phyloP scores from a whole-genome alignment of 768 basidiomycete species.

The button mushroom (Agaricus bisporus) region DNA sequence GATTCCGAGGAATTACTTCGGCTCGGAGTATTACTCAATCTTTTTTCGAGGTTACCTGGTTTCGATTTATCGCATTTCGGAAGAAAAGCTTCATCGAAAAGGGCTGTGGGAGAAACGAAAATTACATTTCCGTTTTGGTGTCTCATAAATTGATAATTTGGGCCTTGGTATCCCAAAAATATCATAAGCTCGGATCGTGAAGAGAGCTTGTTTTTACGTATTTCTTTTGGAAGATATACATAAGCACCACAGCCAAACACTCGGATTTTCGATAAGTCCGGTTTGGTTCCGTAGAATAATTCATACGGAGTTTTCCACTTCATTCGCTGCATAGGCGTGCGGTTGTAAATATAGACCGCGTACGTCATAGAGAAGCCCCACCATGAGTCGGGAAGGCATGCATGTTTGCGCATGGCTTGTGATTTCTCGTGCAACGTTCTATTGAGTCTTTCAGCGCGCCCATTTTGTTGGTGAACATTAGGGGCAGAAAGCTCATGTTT shows the following conservation, averaged over 20 bases:
- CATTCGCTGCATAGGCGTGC: neutral
- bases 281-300: neutral
- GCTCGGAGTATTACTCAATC: too few relatives aligned
- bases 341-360: neutral
- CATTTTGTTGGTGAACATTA: slow-evolving; percentile 15
- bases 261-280: neutral
- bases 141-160: neutral
- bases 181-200: neutral
- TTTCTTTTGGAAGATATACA: neutral
- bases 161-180: neutral
- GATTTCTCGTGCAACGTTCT: slow-evolving; percentile 12
- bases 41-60: too few relatives aligned
- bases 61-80: neutral
- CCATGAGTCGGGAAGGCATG: neutral
- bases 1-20: too few relatives aligned
- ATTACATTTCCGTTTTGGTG: neutral
- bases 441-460: slow-evolving; percentile 16
- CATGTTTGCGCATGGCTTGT: neutral
- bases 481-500: neutral
- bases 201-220: neutral
- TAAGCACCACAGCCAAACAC: neutral
- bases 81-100: neutral
- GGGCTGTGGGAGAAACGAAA: neutral
- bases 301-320: neutral
- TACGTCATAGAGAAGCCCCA: neutral